Evolutionary conservation across 495 filamentous ascomycete species (phyloP).

Genomic region (Neurospora sp.): DNA sequence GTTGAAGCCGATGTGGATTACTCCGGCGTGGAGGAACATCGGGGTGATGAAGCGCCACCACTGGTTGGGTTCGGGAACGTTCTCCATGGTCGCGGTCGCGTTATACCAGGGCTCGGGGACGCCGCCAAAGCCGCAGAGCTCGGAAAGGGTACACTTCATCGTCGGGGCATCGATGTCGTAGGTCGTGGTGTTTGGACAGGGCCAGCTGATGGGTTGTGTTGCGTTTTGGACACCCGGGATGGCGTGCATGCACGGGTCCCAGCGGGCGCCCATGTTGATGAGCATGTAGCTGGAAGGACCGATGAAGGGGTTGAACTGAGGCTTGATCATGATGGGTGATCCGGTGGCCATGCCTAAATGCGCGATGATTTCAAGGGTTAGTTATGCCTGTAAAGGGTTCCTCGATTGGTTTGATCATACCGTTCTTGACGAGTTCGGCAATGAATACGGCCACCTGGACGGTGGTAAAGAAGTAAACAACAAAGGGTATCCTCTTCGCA

Average conservation of each 20-base stretch:
- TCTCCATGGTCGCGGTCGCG: slow-evolving; percentile 19
- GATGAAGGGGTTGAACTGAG: slow-evolving; percentile 91
- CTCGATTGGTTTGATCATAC: slow-evolving; percentile 35
- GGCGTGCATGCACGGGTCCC: slow-evolving; percentile 88
- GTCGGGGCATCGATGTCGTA: slow-evolving; percentile 28
- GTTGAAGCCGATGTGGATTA: slow-evolving; percentile 94
- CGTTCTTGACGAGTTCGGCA: slow-evolving; percentile 72
- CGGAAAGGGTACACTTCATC: slow-evolving; percentile 57
- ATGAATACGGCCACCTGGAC: slow-evolving; percentile 85
- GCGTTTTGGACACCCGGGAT: slow-evolving; percentile 53
- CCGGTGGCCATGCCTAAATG: slow-evolving; percentile 45
- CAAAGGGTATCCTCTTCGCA: slow-evolving; percentile 60
- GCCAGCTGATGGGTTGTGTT: slow-evolving; percentile 37
- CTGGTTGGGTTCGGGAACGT: slow-evolving; percentile 62
- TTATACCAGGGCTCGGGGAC: slow-evolving; percentile 53
- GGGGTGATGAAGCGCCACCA: slow-evolving; percentile 95
- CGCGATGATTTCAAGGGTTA: background rate
- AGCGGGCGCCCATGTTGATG: slow-evolving; percentile 94
- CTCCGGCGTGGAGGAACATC: slow-evolving; percentile 88
- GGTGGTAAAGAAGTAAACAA: slow-evolving; percentile 69
- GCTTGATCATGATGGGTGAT: slow-evolving; percentile 75
- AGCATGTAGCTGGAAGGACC: slow-evolving; percentile 82
- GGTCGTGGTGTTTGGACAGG: slow-evolving; percentile 67
- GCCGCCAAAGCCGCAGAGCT: slow-evolving; percentile 74
- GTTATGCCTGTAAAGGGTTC: background rate